Evolutionary conservation across 768 basidiomycete species (phyloP), one percentile per base, ranked within the genome.

Genomic region (Pleurotus eryngii): DNA sequence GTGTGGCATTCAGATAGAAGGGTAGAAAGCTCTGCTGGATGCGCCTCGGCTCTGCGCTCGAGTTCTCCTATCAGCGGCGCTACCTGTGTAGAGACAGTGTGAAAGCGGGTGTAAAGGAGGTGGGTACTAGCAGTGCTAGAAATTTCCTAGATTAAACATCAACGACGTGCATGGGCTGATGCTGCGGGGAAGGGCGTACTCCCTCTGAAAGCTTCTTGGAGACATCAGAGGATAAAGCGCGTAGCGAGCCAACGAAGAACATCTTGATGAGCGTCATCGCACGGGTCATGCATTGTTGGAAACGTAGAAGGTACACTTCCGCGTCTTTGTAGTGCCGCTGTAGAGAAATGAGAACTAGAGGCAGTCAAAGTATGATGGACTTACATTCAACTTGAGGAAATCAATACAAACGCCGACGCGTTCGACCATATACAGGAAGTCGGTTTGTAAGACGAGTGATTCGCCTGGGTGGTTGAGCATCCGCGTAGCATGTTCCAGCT

Each of bases 261-360:
- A 98, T 95, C 72, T 92, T 96, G 75, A 98, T 92, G 45, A 99
- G 81, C 0, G 95, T 98, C 96, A 98, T 98, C 8, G 93, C 90
- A 24, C 97, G 85, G 0, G 94, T 97, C 83, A 98, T 89, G 69
- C 97, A 99, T 71, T 99, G 97, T 66, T 97, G 96, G 72, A 95
- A 98, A 20, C 97, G 86, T 27, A 99, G 80, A n/a, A 97, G 76
- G 69, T 97, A 98, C 17, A 99, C 77, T 64, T 98, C 94, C 6
- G 94, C 87, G 74, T 98, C 97, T 61, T 82, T 82, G 74, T 87
- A 99, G 68, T 95, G 87, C 61, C 92, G 84, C 95, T 98, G 64
- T 15, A 51, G 24, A 50, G 11, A 22, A 4, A 18, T 57, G 4
- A 54, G 53, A 17, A 47, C 37, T 2, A 57, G 56, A 12, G 3